Evolutionary conservation across 192 early-diverging fungal genomes (phyloP).

Genomic region (Nowakowskiella sp.): DNA sequence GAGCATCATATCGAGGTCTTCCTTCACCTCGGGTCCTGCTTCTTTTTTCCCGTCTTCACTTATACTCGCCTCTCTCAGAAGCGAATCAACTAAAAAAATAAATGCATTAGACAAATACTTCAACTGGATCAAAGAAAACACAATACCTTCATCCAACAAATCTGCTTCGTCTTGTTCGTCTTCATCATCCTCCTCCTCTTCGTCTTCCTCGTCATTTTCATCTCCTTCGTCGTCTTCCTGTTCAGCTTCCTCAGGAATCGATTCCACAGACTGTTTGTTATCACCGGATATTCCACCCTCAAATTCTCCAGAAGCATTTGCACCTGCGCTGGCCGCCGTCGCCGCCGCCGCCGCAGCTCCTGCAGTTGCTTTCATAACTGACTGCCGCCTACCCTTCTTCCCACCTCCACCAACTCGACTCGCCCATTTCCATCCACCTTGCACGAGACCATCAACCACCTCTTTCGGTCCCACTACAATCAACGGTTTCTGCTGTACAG

Average conservation of each 20-base stretch:
- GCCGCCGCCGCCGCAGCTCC: background rate
- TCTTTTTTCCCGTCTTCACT: too few relatives aligned
- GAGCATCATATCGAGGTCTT: too few relatives aligned
- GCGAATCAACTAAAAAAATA: too few relatives aligned
- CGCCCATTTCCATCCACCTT: conserved; percentile 43
- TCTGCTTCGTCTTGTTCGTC: conserved; percentile 5
- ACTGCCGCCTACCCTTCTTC: background rate
- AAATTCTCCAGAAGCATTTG: background rate
- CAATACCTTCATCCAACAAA: conserved; percentile 13
- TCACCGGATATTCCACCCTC: conserved; percentile 11
- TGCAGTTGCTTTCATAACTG: background rate
- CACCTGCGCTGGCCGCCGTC: background rate
- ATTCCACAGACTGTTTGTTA: background rate
- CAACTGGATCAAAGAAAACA: too few relatives aligned
- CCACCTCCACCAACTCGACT: conserved; percentile 11
- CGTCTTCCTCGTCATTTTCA: background rate
- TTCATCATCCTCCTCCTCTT: conserved; percentile 9
- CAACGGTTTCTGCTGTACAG: background rate
- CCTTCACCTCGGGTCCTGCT: too few relatives aligned
- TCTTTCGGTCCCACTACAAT: background rate
- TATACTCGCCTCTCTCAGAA: too few relatives aligned
- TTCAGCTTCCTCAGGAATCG: background rate
- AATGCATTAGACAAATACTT: too few relatives aligned
- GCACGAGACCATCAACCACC: conserved; percentile 47
- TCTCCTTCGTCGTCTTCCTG: conserved; percentile 1